Evolutionary conservation across 106 monocot genomes (phyloP), one percentile per base, ranked within the genome.

Genomic region (Alisma plantagoaquatica): DNA sequence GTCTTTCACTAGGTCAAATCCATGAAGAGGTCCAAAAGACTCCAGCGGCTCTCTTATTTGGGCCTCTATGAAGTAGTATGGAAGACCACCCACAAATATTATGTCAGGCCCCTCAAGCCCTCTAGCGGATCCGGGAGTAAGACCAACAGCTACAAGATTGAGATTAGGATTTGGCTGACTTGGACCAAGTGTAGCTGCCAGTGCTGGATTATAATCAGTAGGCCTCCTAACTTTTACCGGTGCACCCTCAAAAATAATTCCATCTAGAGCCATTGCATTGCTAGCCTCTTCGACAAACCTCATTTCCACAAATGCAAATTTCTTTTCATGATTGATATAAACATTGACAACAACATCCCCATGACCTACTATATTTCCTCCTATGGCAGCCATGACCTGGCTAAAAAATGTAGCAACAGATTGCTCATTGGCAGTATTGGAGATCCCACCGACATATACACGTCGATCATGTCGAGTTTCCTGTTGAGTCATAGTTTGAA

Each of bases 1-100:
- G n/a, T 90, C 79, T 58, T 79, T 80, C 35, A 91, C 91, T 45
- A 91, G 80, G 67, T 91, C 80, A 75, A 91, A 91, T 26, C 91
- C 91, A 32, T 80, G 66, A 41, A 91, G 69, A 22, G 80, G 76
- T 18, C 77, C 77, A 32, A 77, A 77, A 31, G 77, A 77, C 33
- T 77, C 77, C 1, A 77, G 73, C 33, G 73, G 54, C 56, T 77
- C 77, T 46, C 77, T 56, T 1, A 77, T 72, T 54, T 77, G 77
- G n/a, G 72, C 49, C 51, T 77, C 77, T 12, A 68, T 77, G n/a
- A n/a, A n/a, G 46, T 77, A 77, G 27, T 77, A 77, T 10, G 77
- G 77, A 30, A 77, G 68, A 1, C 77, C 77, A 27, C 77, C 77
- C 3, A 77, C 77, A 58, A 20, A 74, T 23, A 74, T 74, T 1